Evolutionary conservation across 129 eudicot species (phyloP).

Genomic region (Escallonia rubra): DNA sequence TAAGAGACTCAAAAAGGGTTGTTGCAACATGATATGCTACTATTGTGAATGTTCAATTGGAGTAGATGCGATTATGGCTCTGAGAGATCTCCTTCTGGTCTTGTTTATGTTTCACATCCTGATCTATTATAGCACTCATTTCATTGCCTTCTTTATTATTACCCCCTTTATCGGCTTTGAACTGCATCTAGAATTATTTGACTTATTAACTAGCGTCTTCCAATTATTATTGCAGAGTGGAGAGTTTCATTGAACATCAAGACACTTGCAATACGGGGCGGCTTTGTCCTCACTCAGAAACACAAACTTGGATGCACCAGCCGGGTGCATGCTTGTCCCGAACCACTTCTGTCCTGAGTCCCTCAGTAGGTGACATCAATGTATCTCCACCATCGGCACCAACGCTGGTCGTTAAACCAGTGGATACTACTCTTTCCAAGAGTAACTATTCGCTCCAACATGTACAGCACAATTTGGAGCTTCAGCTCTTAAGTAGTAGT

Average conservation of each 20-base stretch:
- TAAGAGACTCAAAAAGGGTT: too few relatives aligned
- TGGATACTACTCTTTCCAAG: background rate
- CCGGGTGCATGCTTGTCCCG: slow-evolving; percentile 40
- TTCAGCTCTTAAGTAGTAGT: slow-evolving; percentile 23
- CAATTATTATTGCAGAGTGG: slow-evolving; percentile 50
- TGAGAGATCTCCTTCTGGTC: too few relatives aligned
- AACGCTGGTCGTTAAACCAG: slow-evolving; percentile 6
- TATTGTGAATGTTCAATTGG: too few relatives aligned
- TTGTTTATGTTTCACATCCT: too few relatives aligned
- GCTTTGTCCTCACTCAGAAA: slow-evolving; percentile 38
- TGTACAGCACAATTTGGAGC: slow-evolving; percentile 33
- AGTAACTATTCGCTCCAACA: background rate
- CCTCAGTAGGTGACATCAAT: slow-evolving; percentile 41
- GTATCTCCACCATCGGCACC: slow-evolving; percentile 10
- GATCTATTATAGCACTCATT: background rate
- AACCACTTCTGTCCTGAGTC: slow-evolving; percentile 52
- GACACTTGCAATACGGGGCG: slow-evolving; percentile 75
- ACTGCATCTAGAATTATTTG: background rate
- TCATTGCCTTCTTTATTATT: background rate
- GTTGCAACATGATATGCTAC: too few relatives aligned
- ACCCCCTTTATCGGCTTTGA: background rate
- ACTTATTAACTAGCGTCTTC: too few relatives aligned
- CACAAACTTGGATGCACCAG: slow-evolving; percentile 14
- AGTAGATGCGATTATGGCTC: too few relatives aligned
- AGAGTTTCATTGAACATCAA: slow-evolving; percentile 91